Evolutionary conservation across 192 early-diverging fungal species (phyloP), one percentile per base, ranked within the genome.

Genomic region (Lobulomyces angularis): DNA sequence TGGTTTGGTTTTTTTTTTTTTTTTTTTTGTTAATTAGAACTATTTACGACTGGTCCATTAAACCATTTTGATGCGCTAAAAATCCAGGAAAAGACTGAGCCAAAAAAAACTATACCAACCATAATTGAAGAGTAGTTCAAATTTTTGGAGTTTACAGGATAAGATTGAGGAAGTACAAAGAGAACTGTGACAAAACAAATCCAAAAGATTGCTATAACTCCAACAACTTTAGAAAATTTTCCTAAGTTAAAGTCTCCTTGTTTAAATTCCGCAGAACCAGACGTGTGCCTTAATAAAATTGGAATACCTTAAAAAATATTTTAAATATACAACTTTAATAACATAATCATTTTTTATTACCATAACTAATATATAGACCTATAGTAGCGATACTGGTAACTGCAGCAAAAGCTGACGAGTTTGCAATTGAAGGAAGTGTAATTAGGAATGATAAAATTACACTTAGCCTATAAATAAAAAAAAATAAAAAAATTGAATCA

Each of bases 231-330:
- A 6, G 53, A 53, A 42, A 46, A 64, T 12, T 37, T 17, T 11
- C 64, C 64, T 12, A 64, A 45, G 61, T 67, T 58, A 53, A 58
- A 67, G 37, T 54, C 51, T 37, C 39, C 36, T 29, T 54, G 60
- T 8, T 43, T 46, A 46, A 67, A 67, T 3, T 14, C 37, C 17
- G 55, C 45, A 11, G 34, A 29, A 46, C 51, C 56, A 22, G 64
- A 18, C 19, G 63, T 65, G 53, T 56, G 50, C 27, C 60, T 48
- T 21, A 59, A 39, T 28, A 64, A 51, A 27, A 59, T 59, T 32
- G 64, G 64, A 44, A 67, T 67, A 6, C 50, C 62, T 45, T 67
- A 67, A n/a, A 48, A 54, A 17, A 65, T 46, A n/a, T n/a, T n/a
- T n/a, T n/a, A n/a, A n/a, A 32, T 11, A 32, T 12, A 32, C n/a